Conservation (phyloP, 2,329 filamentous ascomycete species). For the Harringtonia aguacate region DNA sequence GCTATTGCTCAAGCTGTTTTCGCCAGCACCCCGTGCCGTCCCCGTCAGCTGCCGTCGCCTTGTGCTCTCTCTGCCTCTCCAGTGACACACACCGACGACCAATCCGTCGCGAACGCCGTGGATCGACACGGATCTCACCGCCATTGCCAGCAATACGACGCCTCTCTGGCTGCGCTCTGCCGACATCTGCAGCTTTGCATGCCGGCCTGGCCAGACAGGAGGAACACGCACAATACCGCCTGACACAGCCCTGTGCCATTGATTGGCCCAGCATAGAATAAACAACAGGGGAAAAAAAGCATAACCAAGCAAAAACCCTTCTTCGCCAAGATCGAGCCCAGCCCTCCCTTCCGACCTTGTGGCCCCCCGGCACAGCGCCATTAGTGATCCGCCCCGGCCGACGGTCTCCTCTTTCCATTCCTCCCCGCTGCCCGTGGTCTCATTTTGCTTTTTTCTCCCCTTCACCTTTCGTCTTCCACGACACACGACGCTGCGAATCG, state of each 20-base stretch:
- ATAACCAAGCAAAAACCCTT: neutral
- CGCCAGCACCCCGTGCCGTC: too few species aligned
- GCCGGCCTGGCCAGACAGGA: too few species aligned
- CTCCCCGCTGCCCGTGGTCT: neutral
- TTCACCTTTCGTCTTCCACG: too few species aligned
- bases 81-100: neutral
- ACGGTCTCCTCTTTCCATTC: neutral
- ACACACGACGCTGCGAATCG: too few species aligned
- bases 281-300: neutral
- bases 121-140: neutral
- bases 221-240: too few species aligned
- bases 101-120: neutral
- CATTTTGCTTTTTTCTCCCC: neutral
- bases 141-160: neutral
- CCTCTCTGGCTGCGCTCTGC: neutral
- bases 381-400: neutral
- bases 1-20: too few species aligned
- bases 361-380: neutral
- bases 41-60: too few species aligned
- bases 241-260: neutral
- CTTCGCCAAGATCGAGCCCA: constrained; percentile 3
- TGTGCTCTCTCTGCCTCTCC: too few species aligned
- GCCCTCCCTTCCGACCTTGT: neutral
- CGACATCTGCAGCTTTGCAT: too few species aligned
- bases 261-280: neutral